Base-by-base conservation (phyloP, 1,284 basidiomycete genomes). In the Neotropicomus parvogracilis region DNA sequence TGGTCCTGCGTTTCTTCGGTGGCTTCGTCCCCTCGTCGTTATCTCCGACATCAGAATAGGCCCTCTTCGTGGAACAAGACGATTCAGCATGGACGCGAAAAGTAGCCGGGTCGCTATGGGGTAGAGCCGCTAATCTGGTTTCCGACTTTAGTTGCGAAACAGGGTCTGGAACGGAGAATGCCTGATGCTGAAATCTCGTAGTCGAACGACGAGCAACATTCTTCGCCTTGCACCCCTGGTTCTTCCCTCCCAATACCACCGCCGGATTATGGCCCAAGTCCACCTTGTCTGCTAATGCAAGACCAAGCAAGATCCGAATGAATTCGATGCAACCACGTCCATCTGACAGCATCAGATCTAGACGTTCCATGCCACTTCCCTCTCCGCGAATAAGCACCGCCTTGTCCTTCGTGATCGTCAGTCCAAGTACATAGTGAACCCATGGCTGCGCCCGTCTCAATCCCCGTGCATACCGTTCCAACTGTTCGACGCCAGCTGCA, bases 1-100 rank as follows among this genome's bases (percentile, higher is more conserved):
- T 38, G 8, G 12, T 27, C 31, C 34, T 44, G 14, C n/a, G 29
- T 31, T 32, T 48, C 33, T 44, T 47, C n/a, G n/a, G n/a, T 6
- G 27, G 9, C 19, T 3, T 19, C 6, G 1, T 20, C 2, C 11
- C 13, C 12, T 40, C 21, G 2, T 24, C 34, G 9, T 32, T 39
- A 13, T 26, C n/a, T n/a, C n/a, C 40, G 1, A 50, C 16, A n/a
- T 50, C 36, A 3, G 38, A 36, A 6, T 26, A 14, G 13, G 6
- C n/a, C 12, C 54, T 46, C 29, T 55, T 55, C 0, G 43, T 35
- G 2, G 49, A 45, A 1, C 8, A 24, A 8, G 40, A n/a, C 1
- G 17, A 0, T 3, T 16, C 37, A 4, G 3, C 4, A 1, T 14
- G 40, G 5, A 0, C 7, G 9, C 10, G 5, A 6, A 35, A 19